These are phyloP conservation scores for Aspergillus clavatus DNA, from an alignment of 2,329 filamentous ascomycete species.

Conservation along the genomic window DNA sequence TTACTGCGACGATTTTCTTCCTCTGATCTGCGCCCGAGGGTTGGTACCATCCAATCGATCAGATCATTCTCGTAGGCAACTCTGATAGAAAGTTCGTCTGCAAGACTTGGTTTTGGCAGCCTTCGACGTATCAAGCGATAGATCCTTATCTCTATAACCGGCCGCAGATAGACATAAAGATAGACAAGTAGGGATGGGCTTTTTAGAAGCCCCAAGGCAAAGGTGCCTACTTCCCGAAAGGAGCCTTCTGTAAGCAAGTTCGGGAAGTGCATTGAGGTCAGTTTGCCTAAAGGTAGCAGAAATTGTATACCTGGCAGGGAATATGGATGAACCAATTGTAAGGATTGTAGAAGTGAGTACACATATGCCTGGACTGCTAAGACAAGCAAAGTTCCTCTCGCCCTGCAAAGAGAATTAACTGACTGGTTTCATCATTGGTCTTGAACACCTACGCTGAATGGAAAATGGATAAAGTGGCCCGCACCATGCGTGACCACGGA, in stretches of 20 bases:
- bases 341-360: conserved; percentile 40
- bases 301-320: conserved; percentile 28
- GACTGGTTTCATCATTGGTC: neutral
- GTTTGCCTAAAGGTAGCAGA: conserved; percentile 35
- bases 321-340: conserved; percentile 36
- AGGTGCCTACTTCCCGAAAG: conserved; percentile 20
- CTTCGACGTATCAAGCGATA: conserved; percentile 38
- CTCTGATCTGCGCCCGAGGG: conserved; percentile 36
- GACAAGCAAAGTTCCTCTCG: conserved; percentile 32
- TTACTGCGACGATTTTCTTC: conserved; percentile 37
- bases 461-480: conserved; percentile 23
- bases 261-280: conserved; percentile 33
- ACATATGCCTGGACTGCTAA: conserved; percentile 40
- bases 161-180: conserved; percentile 34
- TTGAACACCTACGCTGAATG: conserved; percentile 26
- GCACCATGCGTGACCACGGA: conserved; percentile 21
- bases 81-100: conserved; percentile 39
- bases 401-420: conserved; percentile 25
- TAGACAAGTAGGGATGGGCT: conserved; percentile 35
- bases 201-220: conserved; percentile 25
- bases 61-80: conserved; percentile 42
- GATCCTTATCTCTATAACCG: conserved; percentile 36
- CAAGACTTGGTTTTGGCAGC: conserved; percentile 38
- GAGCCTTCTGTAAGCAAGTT: conserved; percentile 27
- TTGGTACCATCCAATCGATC: conserved; percentile 41